Evolutionary conservation across 257 asterid species (phyloP), one percentile per base, ranked within the genome.

Genomic region (Solanum chiquidenum): DNA sequence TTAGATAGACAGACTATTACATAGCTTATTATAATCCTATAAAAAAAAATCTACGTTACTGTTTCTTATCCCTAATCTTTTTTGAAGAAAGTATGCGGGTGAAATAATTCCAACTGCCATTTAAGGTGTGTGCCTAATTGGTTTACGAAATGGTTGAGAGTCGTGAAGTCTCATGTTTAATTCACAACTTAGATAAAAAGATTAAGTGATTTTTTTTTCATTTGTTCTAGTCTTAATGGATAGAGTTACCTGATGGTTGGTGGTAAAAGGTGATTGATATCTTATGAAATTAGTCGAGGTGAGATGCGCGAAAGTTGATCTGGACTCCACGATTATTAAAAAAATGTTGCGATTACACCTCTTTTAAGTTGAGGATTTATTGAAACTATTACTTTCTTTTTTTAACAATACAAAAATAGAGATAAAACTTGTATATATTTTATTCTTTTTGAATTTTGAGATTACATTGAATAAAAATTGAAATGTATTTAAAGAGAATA

Each of bases 211-310:
- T 55, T 0, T 55, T 18, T 55, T 18, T 55, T 7, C 0, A 55
- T 18, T 0, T 6, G 5, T 55, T 0, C 0, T 18, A 18, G 2
- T 7, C 0, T 55, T 2, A 0, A 55, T 55, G 10, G 0, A 55
- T 6, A 55, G 9, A 55, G 10, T 52, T 6, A 52, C 1, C 0
- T 1, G 3, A 52, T 18, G 6, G 62, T 16, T 6, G 9, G 0
- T 18, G 9, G 8, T 52, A 0, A 0, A 0, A 16, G 4, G 3
- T 52, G n/a, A 18, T 52, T 18, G 4, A 18, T 52, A 52, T 52
- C 62, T 18, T n/a, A 6, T 46, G 0, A 46, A 46, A 46, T 46
- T 12, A 46, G 18, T 4, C 6, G 6, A 46, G 6, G 55, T 46
- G 55, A 46, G 5, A 2, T 46, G 18, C 20, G 6, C 18, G 6